Evolutionary conservation across 768 basidiomycete species (phyloP).

Genomic region (Lentinula raphanica): DNA sequence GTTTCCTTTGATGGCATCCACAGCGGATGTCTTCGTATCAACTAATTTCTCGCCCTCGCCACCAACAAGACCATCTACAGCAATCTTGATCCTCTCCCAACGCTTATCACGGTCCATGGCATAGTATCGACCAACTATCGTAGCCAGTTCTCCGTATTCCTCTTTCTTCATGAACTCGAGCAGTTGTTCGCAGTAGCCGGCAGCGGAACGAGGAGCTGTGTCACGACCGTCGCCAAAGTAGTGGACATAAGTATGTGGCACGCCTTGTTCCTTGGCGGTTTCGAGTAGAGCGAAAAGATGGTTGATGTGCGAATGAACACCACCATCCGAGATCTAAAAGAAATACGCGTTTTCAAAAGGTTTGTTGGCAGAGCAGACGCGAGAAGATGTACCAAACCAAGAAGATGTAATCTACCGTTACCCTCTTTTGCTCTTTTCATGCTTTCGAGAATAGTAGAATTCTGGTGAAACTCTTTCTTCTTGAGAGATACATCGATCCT

Average conservation of each 20-base stretch:
- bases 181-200: constrained; percentile 72
- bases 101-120: constrained; percentile 97
- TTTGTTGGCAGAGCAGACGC: too few species aligned
- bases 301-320: constrained; percentile 92
- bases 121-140: constrained; percentile 87
- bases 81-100: constrained; percentile 91
- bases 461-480: constrained; percentile 82
- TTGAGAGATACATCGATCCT: constrained; percentile 90
- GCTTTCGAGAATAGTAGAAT: constrained; percentile 62
- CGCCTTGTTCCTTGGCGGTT: constrained; percentile 79
- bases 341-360: too few species aligned
- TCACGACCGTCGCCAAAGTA: constrained; percentile 95
- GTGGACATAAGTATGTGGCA: constrained; percentile 86
- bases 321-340: constrained; percentile 93
- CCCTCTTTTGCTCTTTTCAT: constrained; percentile 76
- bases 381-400: constrained; percentile 63
- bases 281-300: constrained; percentile 90
- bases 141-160: constrained; percentile 75
- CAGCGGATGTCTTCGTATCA: constrained; percentile 29
- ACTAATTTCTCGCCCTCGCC: constrained; percentile 55
- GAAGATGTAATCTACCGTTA: constrained; percentile 81
- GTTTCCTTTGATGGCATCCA: constrained; percentile 59
- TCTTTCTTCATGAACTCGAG: constrained; percentile 74
- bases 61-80: constrained; percentile 76
- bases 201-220: constrained; percentile 82